Percentiles rank a stretch among this genome's conserved stretches.
phyloP scores from a whole-genome alignment of 2,329 filamentous ascomycete genomes.

The Colletotrichum truncatum region DNA sequence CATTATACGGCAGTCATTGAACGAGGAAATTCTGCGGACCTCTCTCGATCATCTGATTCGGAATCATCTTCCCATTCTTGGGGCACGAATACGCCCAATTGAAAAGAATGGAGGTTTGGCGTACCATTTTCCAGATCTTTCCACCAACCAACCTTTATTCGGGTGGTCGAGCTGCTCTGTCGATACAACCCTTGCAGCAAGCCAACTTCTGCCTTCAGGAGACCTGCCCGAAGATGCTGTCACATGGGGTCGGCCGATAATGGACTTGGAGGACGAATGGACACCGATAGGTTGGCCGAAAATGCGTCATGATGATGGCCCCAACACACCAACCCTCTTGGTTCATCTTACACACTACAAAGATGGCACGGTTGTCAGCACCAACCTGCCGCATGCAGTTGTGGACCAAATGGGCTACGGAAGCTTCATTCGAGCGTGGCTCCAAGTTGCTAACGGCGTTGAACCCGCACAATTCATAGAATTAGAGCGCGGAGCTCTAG shows the following conservation, averaged over 20 bases:
- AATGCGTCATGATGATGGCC: constrained; percentile 19
- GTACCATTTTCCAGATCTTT: neutral
- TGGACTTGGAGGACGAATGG: neutral
- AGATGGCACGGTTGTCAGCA: constrained; percentile 29
- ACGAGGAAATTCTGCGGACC: constrained; percentile 8
- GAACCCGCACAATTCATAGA: constrained; percentile 29
- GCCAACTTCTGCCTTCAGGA: neutral
- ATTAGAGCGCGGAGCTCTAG: constrained; percentile 8
- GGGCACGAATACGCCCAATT: constrained; percentile 21
- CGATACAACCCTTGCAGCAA: neutral
- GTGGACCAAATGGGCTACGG: constrained; percentile 33
- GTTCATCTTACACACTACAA: constrained; percentile 33
- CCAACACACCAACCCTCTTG: constrained; percentile 32
- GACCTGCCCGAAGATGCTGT: neutral
- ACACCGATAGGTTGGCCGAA: constrained; percentile 30
- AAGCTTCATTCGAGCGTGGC: constrained; percentile 33
- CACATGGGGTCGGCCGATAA: neutral
- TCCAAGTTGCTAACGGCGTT: constrained; percentile 27
- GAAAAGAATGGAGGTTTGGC: neutral
- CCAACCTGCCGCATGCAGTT: constrained; percentile 34
- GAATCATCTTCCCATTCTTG: constrained; percentile 30
- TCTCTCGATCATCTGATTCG: constrained; percentile 31
- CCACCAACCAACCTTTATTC: constrained; percentile 5
- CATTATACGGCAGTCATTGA: constrained; percentile 21
- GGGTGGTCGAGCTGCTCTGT: constrained; percentile 23